Percentiles rank a stretch among this genome's conserved stretches.
Conservation (phyloP, 257 asterid genomes). For the Ocimum tenuiflorum region DNA sequence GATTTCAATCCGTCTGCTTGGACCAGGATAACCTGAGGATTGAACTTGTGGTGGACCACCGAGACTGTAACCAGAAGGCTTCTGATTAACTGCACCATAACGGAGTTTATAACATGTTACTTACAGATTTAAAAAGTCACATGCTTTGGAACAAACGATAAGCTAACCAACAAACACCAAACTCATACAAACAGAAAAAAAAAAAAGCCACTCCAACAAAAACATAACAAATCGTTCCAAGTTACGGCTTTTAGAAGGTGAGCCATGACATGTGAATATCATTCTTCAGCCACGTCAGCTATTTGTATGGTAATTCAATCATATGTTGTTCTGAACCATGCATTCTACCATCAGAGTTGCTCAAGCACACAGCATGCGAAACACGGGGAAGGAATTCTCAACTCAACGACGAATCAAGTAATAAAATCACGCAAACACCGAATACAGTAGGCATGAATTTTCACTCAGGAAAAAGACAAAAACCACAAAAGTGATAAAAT, state of each 20-base stretch:
- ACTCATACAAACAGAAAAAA: not conserved
- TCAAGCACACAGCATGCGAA: not conserved
- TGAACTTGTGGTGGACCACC: conserved; percentile 29
- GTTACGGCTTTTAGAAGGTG: not conserved
- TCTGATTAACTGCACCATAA: conserved; percentile 34
- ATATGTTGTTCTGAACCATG: not conserved
- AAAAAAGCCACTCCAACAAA: not conserved
- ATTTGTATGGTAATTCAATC: not conserved
- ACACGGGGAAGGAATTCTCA: not conserved
- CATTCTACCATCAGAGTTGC: not conserved
- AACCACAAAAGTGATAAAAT: not conserved
- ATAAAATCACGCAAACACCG: not conserved
- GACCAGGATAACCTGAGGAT: conserved; percentile 57
- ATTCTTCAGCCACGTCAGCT: not conserved
- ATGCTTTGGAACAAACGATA: not conserved
- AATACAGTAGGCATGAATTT: not conserved
- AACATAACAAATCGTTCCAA: not conserved
- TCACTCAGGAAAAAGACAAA: not conserved
- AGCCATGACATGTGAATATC: not conserved
- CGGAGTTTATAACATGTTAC: not conserved
- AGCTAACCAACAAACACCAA: not conserved
- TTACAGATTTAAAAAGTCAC: not conserved
- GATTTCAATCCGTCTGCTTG: conserved; percentile 59
- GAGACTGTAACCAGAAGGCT: conserved; percentile 27
- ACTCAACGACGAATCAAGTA: not conserved